A percentile compares a stretch with the other conserved stretches of the same genome.
These are phyloP conservation scores for Neoboletus subvelutipes DNA, from an alignment of 768 basidiomycete species.

Conservation along the genomic window DNA sequence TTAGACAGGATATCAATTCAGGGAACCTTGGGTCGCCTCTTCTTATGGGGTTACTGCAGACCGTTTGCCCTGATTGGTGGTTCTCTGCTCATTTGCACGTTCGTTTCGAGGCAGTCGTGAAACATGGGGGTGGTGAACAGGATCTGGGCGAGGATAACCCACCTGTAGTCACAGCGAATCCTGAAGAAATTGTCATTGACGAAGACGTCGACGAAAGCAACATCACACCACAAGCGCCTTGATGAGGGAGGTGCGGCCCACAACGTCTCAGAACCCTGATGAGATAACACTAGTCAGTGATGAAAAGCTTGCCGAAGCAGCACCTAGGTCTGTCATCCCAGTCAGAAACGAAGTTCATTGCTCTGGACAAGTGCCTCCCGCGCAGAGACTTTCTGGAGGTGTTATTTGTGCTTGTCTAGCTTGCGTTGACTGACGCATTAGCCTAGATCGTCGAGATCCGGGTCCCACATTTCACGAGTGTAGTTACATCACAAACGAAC, in stretches of 20 bases:
- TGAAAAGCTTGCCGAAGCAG: conserved; percentile 42
- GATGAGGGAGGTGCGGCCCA: conserved; percentile 37
- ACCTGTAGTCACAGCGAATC: conserved; percentile 17
- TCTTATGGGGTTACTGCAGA: conserved; percentile 70
- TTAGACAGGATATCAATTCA: conserved; percentile 62
- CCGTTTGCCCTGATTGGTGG: conserved; percentile 82
- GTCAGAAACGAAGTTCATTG: conserved; percentile 73
- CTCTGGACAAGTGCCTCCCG: conserved; percentile 86
- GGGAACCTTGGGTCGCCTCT: conserved; percentile 86
- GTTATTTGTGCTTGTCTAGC: conserved; percentile 4
- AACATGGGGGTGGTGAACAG: conserved; percentile 34
- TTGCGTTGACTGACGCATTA: neutral
- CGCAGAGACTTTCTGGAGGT: conserved; percentile 82
- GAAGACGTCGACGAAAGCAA: conserved; percentile 26
- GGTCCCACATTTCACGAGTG: conserved; percentile 13
- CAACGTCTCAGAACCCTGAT: conserved; percentile 44
- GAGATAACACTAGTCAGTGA: conserved; percentile 51
- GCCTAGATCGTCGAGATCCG: conserved; percentile 69
- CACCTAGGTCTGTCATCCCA: conserved; percentile 27
- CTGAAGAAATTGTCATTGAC: conserved; percentile 44
- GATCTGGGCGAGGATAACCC: neutral
- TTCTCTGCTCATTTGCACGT: conserved; percentile 91
- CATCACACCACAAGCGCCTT: neutral
- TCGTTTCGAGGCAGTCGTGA: conserved; percentile 72
- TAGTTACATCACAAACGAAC: conserved; percentile 5